These are phyloP conservation scores for Globisporangium takayamanum DNA, from an alignment of 352 stramenopile species.

Conservation along the genomic window DNA sequence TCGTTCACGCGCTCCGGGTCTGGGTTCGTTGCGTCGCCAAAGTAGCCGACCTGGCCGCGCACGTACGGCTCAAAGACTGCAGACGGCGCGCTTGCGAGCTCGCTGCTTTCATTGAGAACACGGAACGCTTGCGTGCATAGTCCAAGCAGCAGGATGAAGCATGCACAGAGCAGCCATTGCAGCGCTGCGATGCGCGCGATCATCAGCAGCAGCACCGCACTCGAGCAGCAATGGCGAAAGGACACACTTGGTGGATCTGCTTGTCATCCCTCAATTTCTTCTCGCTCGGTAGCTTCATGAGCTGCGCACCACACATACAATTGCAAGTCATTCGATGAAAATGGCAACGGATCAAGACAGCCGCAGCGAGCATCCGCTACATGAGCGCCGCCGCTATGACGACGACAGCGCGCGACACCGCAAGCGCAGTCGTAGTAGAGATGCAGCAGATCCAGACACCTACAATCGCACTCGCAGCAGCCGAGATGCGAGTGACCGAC, in stretches of 20 bases:
- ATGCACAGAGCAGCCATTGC: background rate
- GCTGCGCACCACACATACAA: too few relatives aligned
- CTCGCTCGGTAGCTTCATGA: too few relatives aligned
- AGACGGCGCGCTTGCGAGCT: slow-evolving; percentile 22
- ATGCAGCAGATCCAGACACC: background rate
- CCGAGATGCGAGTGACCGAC: background rate
- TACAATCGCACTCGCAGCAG: background rate
- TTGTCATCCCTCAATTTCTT: too few relatives aligned
- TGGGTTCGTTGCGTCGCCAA: slow-evolving; percentile 67
- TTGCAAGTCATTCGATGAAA: too few relatives aligned
- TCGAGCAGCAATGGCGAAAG: too few relatives aligned
- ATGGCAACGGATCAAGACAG: too few relatives aligned
- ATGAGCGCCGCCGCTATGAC: background rate
- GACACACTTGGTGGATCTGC: too few relatives aligned
- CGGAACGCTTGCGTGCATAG: slow-evolving; percentile 19
- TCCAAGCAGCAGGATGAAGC: background rate
- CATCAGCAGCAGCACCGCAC: background rate
- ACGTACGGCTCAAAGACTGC: slow-evolving; percentile 83
- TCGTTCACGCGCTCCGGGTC: slow-evolving; percentile 79
- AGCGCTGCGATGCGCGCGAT: background rate
- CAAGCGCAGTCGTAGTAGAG: slow-evolving; percentile 5
- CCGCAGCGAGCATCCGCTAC: background rate
- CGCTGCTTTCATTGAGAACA: slow-evolving; percentile 24
- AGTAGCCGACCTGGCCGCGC: slow-evolving; percentile 71
- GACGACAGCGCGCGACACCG: slow-evolving; percentile 1